Conservation (phyloP, 2,329 filamentous ascomycete species). For the Truncatella angustata region DNA sequence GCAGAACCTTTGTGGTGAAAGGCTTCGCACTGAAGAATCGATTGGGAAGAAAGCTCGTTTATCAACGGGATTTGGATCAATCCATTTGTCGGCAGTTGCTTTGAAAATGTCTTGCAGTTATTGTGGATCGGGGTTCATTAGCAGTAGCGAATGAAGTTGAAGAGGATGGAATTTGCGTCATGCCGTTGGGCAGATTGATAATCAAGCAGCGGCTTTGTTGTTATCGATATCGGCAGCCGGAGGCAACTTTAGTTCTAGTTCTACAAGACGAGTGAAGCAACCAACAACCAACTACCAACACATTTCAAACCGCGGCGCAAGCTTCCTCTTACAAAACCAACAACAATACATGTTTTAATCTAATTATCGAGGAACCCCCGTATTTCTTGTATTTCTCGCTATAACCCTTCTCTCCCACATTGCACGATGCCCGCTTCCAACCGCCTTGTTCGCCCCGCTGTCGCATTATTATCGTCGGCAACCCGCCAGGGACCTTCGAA, state of each 20-base stretch:
- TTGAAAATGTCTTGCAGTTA: background rate
- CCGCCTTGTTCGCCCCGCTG: slow-evolving; percentile 25
- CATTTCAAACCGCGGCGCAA: too few relatives aligned
- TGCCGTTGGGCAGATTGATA: background rate
- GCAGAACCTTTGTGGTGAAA: too few relatives aligned
- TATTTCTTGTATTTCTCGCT: background rate
- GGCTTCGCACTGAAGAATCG: too few relatives aligned
- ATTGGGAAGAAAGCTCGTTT: too few relatives aligned
- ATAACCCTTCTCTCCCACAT: background rate
- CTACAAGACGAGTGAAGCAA: too few relatives aligned
- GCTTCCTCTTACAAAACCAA: too few relatives aligned
- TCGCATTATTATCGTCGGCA: slow-evolving; percentile 22
- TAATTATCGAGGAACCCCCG: background rate
- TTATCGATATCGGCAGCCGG: slow-evolving; percentile 9
- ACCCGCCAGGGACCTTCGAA: slow-evolving; percentile 16
- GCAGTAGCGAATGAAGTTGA: slow-evolving; percentile 2
- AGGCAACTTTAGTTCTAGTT: too few relatives aligned
- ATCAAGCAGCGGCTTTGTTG: slow-evolving; percentile 4
- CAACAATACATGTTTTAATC: too few relatives aligned
- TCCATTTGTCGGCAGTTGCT: too few relatives aligned
- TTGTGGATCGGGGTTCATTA: too few relatives aligned
- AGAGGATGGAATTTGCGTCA: slow-evolving; percentile 8
- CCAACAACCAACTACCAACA: background rate
- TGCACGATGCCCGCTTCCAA: slow-evolving; percentile 16
- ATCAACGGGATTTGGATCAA: too few relatives aligned